A percentile compares a stretch with the other conserved stretches of the same genome.
These are phyloP conservation scores for Phylloporus sp. DNA, from an alignment of 768 basidiomycete species.

Conservation along the genomic window DNA sequence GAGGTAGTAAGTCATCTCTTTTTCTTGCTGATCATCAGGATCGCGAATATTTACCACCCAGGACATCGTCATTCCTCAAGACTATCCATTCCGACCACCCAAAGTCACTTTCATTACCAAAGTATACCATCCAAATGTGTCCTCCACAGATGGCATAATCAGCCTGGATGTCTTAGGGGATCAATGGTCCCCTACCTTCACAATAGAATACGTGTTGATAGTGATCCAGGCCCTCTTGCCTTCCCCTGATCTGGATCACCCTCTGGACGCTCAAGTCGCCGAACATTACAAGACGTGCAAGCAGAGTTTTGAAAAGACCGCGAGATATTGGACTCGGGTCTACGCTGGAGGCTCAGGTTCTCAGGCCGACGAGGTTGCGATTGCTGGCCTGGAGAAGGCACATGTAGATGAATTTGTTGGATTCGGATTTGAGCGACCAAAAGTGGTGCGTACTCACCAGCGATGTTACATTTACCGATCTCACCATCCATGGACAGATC, in stretches of 20 bases:
- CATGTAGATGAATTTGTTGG: conserved; percentile 83
- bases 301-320: conserved; percentile 85
- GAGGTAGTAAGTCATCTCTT: conserved; percentile 67
- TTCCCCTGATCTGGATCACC: conserved; percentile 92
- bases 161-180: conserved; percentile 85
- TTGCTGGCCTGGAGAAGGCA: conserved; percentile 78
- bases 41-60: conserved; percentile 26
- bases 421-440: conserved; percentile 76
- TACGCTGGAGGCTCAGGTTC: conserved; percentile 75
- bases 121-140: conserved; percentile 94
- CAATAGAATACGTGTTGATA: conserved; percentile 93
- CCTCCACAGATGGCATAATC: conserved; percentile 91
- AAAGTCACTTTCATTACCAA: conserved; percentile 99
- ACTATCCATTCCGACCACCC: conserved; percentile 89
- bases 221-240: conserved; percentile 91
- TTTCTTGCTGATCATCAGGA: neutral
- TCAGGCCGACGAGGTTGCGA: conserved; percentile 47
- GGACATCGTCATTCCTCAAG: conserved; percentile 92
- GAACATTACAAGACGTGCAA: conserved; percentile 93
- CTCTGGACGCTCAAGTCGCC: conserved; percentile 96
- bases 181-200: conserved; percentile 93
- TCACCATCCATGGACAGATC: conserved; percentile 47
- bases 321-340: conserved; percentile 88
- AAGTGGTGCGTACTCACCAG: conserved; percentile 65
- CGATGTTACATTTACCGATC: neutral